Evolutionary conservation across 225 moss, liverwort and hornwort genomes (phyloP).

Genomic region (Thuidium tamariscinum): DNA sequence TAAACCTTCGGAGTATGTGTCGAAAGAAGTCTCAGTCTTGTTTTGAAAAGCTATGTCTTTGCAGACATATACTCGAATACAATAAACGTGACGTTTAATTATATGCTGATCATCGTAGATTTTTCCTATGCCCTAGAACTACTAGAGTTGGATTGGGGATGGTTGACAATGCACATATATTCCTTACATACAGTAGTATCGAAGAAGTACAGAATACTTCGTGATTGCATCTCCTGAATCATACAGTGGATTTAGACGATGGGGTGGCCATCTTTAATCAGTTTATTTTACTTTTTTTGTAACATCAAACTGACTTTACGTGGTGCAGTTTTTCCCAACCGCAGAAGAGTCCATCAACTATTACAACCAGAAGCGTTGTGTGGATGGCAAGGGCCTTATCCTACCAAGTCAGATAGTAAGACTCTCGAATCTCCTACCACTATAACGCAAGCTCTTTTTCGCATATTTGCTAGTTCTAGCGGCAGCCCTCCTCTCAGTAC

Average conservation of each 20-base stretch:
- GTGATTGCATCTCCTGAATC: neutral
- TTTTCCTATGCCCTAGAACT: neutral
- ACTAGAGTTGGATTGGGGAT: neutral
- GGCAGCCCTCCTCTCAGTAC: neutral
- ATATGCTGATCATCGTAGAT: neutral
- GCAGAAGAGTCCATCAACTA: conserved; percentile 90
- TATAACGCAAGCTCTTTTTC: neutral
- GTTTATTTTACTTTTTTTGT: neutral
- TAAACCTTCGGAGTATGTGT: neutral
- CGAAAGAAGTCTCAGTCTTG: neutral
- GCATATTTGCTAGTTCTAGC: neutral
- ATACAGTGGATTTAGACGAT: neutral
- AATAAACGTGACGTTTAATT: neutral
- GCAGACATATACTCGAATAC: neutral
- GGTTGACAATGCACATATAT: neutral
- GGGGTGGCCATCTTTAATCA: neutral
- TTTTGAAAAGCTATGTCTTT: neutral
- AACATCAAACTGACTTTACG: neutral
- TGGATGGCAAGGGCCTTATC: conserved; percentile 87
- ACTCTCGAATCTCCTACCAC: neutral
- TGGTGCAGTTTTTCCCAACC: conserved; percentile 81
- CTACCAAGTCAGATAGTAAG: conserved; percentile 97
- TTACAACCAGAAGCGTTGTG: conserved; percentile 97
- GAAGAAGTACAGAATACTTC: neutral
- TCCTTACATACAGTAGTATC: neutral